phyloP scores from a whole-genome alignment of 2,329 filamentous ascomycete species.

The Ophiostoma angusticollis region DNA sequence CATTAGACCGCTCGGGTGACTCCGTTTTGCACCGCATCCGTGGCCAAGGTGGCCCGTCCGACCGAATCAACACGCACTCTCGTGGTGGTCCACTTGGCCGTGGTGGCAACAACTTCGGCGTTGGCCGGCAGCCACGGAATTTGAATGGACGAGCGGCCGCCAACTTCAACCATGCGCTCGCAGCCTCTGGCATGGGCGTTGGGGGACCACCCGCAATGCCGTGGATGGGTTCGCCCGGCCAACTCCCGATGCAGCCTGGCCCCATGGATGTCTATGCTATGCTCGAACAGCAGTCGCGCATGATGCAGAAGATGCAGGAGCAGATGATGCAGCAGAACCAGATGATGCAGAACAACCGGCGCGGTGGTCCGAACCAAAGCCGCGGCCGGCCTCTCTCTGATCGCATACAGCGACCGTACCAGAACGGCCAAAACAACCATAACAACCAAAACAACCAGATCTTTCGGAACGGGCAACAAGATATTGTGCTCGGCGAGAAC shows the following conservation, averaged over 20 bases:
- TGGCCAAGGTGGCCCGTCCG: conserved; percentile 49
- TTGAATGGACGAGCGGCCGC: conserved; percentile 36
- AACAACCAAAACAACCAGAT: conserved; percentile 37
- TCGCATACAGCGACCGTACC: conserved; percentile 46
- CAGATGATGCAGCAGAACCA: conserved; percentile 42
- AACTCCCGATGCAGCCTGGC: conserved; percentile 22
- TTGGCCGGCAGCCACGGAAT: conserved; percentile 21
- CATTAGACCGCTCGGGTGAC: conserved; percentile 66
- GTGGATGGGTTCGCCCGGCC: conserved; percentile 36
- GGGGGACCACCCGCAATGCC: conserved; percentile 20
- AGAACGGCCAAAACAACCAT: conserved; percentile 37
- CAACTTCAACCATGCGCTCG: conserved; percentile 37
- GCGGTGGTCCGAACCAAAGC: conserved; percentile 25
- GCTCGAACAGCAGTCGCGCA: conserved; percentile 74
- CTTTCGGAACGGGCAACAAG: conserved; percentile 36
- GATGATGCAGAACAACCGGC: conserved; percentile 36
- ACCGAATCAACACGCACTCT: conserved; percentile 68
- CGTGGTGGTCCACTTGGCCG: conserved; percentile 61
- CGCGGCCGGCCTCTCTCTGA: conserved; percentile 59
- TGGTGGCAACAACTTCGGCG: conserved; percentile 24
- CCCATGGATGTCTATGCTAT: conserved; percentile 56
- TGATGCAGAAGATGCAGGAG: conserved; percentile 66
- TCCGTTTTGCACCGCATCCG: conserved; percentile 70
- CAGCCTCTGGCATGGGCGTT: conserved; percentile 27
- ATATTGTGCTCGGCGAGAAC: conserved; percentile 24